Base-by-base conservation (phyloP, 1,284 basidiomycete species). In the Exobasidium cylindrosporum region DNA sequence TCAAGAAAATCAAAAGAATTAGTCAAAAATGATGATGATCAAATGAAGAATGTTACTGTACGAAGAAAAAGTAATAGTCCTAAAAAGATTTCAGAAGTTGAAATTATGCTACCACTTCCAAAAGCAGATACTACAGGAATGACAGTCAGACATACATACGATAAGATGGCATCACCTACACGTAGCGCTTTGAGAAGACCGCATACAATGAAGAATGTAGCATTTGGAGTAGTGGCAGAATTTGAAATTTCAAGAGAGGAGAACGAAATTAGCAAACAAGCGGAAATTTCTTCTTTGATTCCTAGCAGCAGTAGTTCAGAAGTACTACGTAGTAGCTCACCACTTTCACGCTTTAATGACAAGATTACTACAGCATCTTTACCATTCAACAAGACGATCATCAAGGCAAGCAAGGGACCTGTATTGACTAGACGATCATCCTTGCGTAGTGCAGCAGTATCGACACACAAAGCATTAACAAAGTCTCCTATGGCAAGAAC, bases 101-200 rank as follows among this genome's bases (percentile, higher is more conserved):
- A 35, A n/a, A 24, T 35, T 31, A 21, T 54, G 5, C 6, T 10
- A 3, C 10, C 4, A 4, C 31, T n/a, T 35, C 31, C 53, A 6
- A 35, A 29, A 29, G 50, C 50, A 30, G 53, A 23, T 26, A 43
- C 53, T 43, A 31, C 10, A 32, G 53, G 24, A 31, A 54, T 31
- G 28, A 31, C 3, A 54, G 53, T n/a, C 53, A 5, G 28, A n/a
- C 53, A 17, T 4, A 29, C 5, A 3, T 24, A 29, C 26, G 29
- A 35, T 24, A 17, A 5, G 7, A 17, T 10, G n/a, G 23, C 23
- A 5, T 35, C 53, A 23, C 31, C 53, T 4, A 54, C 31, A 26
- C 53, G 35, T 17, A 40, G 35, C 35, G 35, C 35, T 10, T 10
- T 40, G 35, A 40, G 17, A 17, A 7, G 35, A 40, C 35, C 35